phyloP scores from a whole-genome alignment of 148 eudicot genomes.

The Rhododendron kiyosumense region DNA sequence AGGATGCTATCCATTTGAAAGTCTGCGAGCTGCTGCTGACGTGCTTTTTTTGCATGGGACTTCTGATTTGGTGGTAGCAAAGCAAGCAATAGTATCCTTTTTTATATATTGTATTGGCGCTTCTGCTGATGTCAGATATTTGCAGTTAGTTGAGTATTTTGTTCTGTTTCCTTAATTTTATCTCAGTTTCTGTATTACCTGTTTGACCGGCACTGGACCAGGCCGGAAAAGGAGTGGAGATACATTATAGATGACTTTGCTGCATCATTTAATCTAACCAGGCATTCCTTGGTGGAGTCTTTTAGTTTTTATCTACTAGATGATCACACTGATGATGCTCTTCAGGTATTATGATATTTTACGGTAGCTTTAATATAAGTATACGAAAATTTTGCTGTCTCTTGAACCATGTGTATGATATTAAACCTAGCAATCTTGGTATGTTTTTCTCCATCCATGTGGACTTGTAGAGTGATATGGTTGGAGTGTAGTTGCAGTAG shows the following conservation, averaged over 20 bases:
- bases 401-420: not conserved
- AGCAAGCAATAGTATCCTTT: conserved; percentile 97
- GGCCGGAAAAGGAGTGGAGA: conserved; percentile 69
- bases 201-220: conserved; percentile 86
- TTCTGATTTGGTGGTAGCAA: conserved; percentile 85
- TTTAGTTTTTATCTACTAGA: conserved; percentile 85
- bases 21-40: conserved; percentile 75
- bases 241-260: conserved; percentile 80
- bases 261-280: conserved; percentile 66
- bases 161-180: conserved; percentile 39
- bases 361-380: not conserved
- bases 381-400: not conserved
- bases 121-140: not conserved
- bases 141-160: not conserved
- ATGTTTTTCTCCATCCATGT: not conserved
- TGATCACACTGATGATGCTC: conserved; percentile 75
- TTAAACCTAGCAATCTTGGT: not conserved
- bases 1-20: conserved; percentile 86
- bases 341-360: conserved; percentile 54
- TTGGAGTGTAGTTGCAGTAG: not conserved
- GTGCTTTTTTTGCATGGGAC: conserved; percentile 74
- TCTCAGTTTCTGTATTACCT: conserved; percentile 77
- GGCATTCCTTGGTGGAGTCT: conserved; percentile 81
- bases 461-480: not conserved
- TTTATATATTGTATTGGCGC: not conserved